Percentiles rank a stretch among this genome's conserved stretches.
phyloP scores from a whole-genome alignment of 352 stramenopile genomes.

The Globisporangium takayamanum region DNA sequence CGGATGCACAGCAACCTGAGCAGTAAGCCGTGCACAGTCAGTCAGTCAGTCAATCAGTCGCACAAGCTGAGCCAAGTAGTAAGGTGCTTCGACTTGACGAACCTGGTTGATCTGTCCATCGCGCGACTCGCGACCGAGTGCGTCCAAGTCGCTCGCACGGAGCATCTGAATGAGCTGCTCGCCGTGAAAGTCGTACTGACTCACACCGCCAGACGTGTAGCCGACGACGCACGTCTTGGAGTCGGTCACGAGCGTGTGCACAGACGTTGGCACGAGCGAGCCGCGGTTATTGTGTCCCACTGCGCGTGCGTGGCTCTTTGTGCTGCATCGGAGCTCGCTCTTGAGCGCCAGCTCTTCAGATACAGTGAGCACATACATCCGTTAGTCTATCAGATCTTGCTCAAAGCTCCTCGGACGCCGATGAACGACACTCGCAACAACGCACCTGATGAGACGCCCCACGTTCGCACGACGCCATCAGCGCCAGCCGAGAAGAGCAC shows the following conservation, averaged over 20 bases:
- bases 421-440: background rate
- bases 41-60: conserved; percentile 4
- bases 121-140: conserved; percentile 34
- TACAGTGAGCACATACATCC: conserved; percentile 1
- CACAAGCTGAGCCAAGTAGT: background rate
- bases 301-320: conserved; percentile 47
- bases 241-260: conserved; percentile 64
- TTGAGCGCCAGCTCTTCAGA: conserved; percentile 62
- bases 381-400: background rate
- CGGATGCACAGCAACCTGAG: conserved; percentile 52
- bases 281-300: conserved; percentile 45
- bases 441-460: conserved; percentile 66
- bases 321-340: conserved; percentile 57
- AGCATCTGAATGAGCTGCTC: conserved; percentile 75
- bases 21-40: background rate
- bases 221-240: conserved; percentile 75
- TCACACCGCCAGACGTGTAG: conserved; percentile 64
- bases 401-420: background rate
- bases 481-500: conserved; percentile 75
- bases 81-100: background rate
- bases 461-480: conserved; percentile 73
- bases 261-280: conserved; percentile 62
- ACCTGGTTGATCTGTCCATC: conserved; percentile 79
- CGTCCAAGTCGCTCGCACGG: conserved; percentile 61
- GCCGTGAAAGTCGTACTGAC: conserved; percentile 70